Evolutionary conservation across 2,329 filamentous ascomycete species (phyloP).

Genomic region (Hypoxylon sp.): DNA sequence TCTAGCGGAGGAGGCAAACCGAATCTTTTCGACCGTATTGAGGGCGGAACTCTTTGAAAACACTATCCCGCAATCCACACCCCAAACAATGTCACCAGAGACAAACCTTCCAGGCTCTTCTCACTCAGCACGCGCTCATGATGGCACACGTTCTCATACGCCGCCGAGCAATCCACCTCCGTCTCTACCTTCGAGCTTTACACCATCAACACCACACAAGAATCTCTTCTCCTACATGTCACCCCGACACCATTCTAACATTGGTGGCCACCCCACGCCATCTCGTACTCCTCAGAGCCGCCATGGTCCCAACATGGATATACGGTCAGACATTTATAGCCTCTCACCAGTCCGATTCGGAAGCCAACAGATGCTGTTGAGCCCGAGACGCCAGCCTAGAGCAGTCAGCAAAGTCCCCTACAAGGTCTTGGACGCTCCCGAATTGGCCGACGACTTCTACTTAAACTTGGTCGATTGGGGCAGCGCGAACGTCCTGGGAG

Average conservation of each 20-base stretch:
- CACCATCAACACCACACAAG: conserved; percentile 95
- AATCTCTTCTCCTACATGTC: conserved; percentile 95
- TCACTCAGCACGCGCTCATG: conserved; percentile 67
- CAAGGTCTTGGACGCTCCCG: conserved; percentile 96
- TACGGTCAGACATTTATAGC: conserved; percentile 93
- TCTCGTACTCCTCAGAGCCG: conserved; percentile 90
- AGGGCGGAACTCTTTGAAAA: conserved; percentile 93
- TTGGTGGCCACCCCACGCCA: conserved; percentile 86
- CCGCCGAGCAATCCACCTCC: conserved; percentile 77
- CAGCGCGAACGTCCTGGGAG: conserved; percentile 91
- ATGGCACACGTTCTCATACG: conserved; percentile 81
- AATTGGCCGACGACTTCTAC: conserved; percentile 97
- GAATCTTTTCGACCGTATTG: conserved; percentile 88
- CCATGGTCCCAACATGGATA: conserved; percentile 89
- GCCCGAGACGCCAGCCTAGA: conserved; percentile 86
- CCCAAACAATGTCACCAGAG: conserved; percentile 72
- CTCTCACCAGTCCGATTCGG: conserved; percentile 92
- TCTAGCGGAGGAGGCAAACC: conserved; percentile 89
- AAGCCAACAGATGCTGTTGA: conserved; percentile 93
- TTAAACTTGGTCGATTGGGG: conserved; percentile 98
- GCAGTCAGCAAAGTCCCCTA: conserved; percentile 97
- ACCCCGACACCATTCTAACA: conserved; percentile 74
- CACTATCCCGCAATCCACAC: conserved; percentile 84
- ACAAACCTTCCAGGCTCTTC: conserved; percentile 62
- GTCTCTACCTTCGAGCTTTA: conserved; percentile 78